These are phyloP conservation scores for Geranomyces michiganensis DNA, from an alignment of 192 early-diverging fungal species.

Conservation along the genomic window DNA sequence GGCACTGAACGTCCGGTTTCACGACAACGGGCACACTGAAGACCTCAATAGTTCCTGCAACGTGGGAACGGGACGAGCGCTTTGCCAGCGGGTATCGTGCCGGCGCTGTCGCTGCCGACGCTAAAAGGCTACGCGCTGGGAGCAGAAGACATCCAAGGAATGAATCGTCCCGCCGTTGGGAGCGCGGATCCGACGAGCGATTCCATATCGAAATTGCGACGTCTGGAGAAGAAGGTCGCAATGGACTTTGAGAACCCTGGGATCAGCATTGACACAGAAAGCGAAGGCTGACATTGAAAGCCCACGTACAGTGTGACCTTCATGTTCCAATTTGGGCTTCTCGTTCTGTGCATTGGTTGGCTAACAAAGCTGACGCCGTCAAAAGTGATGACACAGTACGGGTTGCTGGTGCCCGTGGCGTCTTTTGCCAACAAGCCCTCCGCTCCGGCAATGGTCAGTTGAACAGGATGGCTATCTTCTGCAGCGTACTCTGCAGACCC, in stretches of 20 bases:
- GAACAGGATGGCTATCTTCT: not conserved
- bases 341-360: not conserved
- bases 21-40: not conserved
- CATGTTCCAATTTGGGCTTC: constrained; percentile 25
- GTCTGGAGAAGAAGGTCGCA: not conserved
- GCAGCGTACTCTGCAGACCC: not conserved
- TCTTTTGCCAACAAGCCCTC: constrained; percentile 24
- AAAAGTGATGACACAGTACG: constrained; percentile 27
- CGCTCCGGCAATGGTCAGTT: constrained; percentile 10
- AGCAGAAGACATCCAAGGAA: constrained; percentile 23
- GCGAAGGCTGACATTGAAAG: too few relatives aligned
- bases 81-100: constrained; percentile 15
- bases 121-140: not conserved
- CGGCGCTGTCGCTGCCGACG: not conserved
- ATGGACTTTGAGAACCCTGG: not conserved
- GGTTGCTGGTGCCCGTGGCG: constrained; percentile 23
- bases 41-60: constrained; percentile 13
- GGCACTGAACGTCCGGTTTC: not conserved
- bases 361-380: constrained; percentile 19
- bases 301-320: constrained; percentile 19
- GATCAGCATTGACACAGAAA: too few relatives aligned
- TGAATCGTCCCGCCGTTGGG: constrained; percentile 5
- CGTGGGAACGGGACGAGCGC: constrained; percentile 28
- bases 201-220: constrained; percentile 28
- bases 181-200: constrained; percentile 5